Conservation (phyloP, 2,329 filamentous ascomycete species). For the Rasamsonia emersonii region DNA sequence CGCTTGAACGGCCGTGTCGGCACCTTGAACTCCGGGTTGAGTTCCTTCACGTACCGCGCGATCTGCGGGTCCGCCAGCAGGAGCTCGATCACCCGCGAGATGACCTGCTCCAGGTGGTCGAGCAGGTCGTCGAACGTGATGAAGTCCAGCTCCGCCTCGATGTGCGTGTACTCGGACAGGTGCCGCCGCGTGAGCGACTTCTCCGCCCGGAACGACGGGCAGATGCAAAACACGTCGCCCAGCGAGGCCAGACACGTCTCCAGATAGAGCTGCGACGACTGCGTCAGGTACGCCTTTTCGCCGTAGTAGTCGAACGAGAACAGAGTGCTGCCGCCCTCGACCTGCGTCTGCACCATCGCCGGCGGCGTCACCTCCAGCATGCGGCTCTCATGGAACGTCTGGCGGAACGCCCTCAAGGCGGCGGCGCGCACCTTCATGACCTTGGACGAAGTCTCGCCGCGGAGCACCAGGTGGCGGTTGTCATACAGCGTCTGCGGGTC, state of each 20-base stretch:
- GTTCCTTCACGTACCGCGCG: conserved; percentile 65
- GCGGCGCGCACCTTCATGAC: conserved; percentile 81
- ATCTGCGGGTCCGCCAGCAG: conserved; percentile 65
- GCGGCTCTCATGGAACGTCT: conserved; percentile 66
- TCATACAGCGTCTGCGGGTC: conserved; percentile 69
- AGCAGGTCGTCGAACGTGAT: conserved; percentile 88
- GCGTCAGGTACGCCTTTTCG: conserved; percentile 85
- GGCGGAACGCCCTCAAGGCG: conserved; percentile 71
- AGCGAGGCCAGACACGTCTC: conserved; percentile 87
- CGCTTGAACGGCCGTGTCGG: conserved; percentile 82
- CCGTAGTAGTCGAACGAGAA: conserved; percentile 87
- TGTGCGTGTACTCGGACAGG: conserved; percentile 90
- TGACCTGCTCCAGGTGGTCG: conserved; percentile 73
- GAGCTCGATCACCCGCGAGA: conserved; percentile 76
- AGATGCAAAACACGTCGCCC: conserved; percentile 94
- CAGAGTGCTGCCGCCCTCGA: conserved; percentile 84
- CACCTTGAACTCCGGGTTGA: conserved; percentile 83
- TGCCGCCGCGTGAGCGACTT: conserved; percentile 92
- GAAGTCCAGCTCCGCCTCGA: conserved; percentile 94
- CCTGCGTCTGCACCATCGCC: conserved; percentile 87
- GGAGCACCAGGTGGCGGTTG: conserved; percentile 74
- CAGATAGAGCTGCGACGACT: conserved; percentile 94
- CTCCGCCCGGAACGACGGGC: conserved; percentile 97
- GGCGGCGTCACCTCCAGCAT: conserved; percentile 81
- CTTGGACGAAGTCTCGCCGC: conserved; percentile 73